Evolutionary conservation across 2,329 filamentous ascomycete genomes (phyloP).

Genomic region (Volutella citrinella): DNA sequence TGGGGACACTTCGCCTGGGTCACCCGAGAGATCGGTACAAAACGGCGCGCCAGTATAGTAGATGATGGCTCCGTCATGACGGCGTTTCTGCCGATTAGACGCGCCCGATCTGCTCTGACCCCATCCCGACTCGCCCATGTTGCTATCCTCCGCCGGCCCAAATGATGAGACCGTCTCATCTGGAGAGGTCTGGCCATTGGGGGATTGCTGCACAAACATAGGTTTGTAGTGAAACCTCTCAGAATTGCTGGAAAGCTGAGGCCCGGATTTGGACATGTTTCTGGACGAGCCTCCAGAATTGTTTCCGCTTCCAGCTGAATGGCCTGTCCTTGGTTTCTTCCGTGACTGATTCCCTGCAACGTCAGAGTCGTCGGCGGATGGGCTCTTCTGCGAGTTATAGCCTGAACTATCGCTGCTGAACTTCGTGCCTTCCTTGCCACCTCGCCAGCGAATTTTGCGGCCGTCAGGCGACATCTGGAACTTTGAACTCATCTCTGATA

Average conservation of each 20-base stretch:
- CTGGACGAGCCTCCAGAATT: slow-evolving; percentile 33
- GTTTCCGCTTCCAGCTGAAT: slow-evolving; percentile 32
- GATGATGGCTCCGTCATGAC: slow-evolving; percentile 71
- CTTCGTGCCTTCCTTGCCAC: slow-evolving; percentile 61
- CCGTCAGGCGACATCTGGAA: slow-evolving; percentile 77
- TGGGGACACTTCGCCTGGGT: slow-evolving; percentile 49
- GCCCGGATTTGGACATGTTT: slow-evolving; percentile 39
- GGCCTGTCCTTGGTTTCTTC: slow-evolving; percentile 45
- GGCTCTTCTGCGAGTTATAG: slow-evolving; percentile 44
- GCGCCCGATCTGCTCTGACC: slow-evolving; percentile 46
- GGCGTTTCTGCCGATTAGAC: slow-evolving; percentile 50
- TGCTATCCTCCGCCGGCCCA: slow-evolving; percentile 46
- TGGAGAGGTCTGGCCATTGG: slow-evolving; percentile 44
- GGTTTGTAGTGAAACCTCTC: slow-evolving; percentile 63
- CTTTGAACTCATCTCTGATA: slow-evolving; percentile 67
- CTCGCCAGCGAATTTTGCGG: slow-evolving; percentile 76
- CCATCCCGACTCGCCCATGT: slow-evolving; percentile 45
- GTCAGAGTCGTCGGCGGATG: slow-evolving; percentile 48
- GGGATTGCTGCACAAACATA: slow-evolving; percentile 52
- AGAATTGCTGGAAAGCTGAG: slow-evolving; percentile 36
- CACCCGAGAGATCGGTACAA: slow-evolving; percentile 75
- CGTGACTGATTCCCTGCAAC: slow-evolving; percentile 39
- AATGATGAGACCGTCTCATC: slow-evolving; percentile 50
- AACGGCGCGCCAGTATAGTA: slow-evolving; percentile 81
- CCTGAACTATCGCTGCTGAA: slow-evolving; percentile 63